phyloP scores from a whole-genome alignment of 2,329 filamentous ascomycete species.

The Boeremia exigua region DNA sequence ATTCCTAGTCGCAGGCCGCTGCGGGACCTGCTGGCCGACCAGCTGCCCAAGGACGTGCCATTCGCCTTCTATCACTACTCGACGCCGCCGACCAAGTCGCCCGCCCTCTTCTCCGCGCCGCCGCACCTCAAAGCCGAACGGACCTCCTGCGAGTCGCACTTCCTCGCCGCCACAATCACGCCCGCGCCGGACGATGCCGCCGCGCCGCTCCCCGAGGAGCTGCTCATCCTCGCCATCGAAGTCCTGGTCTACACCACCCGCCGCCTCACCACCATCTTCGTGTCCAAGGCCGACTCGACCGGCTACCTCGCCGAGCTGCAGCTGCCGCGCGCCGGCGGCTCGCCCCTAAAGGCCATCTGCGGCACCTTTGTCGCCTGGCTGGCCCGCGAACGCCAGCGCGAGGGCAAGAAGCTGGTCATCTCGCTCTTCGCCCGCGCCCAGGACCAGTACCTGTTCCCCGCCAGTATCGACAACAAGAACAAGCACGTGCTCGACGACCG shows the following conservation, averaged over 20 bases:
- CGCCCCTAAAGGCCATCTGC: constrained; percentile 76
- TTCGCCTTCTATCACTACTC: constrained; percentile 87
- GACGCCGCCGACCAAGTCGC: constrained; percentile 76
- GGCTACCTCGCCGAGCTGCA: constrained; percentile 77
- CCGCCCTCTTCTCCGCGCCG: constrained; percentile 79
- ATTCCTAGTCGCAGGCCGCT: constrained; percentile 32
- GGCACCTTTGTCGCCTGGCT: constrained; percentile 79
- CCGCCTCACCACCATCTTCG: constrained; percentile 83
- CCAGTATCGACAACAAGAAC: constrained; percentile 79
- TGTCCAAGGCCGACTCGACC: constrained; percentile 96
- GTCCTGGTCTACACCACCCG: constrained; percentile 83
- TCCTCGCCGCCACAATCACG: constrained; percentile 64
- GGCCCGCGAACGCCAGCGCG: constrained; percentile 68
- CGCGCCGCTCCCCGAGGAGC: constrained; percentile 49
- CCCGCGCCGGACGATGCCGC: constrained; percentile 29
- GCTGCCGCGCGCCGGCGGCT: constrained; percentile 60
- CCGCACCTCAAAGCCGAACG: constrained; percentile 73
- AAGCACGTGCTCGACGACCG: constrained; percentile 95
- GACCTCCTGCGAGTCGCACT: constrained; percentile 89
- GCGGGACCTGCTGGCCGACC: constrained; percentile 57
- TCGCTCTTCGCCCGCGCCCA: constrained; percentile 93
- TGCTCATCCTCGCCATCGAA: constrained; percentile 84
- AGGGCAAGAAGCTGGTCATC: constrained; percentile 72
- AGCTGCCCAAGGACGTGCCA: constrained; percentile 58
- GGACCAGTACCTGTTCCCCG: constrained; percentile 92